Percentiles rank a stretch among this genome's conserved stretches.
phyloP scores from a whole-genome alignment of 2,329 filamentous ascomycete genomes.

The Trichoderma lentiforme region DNA sequence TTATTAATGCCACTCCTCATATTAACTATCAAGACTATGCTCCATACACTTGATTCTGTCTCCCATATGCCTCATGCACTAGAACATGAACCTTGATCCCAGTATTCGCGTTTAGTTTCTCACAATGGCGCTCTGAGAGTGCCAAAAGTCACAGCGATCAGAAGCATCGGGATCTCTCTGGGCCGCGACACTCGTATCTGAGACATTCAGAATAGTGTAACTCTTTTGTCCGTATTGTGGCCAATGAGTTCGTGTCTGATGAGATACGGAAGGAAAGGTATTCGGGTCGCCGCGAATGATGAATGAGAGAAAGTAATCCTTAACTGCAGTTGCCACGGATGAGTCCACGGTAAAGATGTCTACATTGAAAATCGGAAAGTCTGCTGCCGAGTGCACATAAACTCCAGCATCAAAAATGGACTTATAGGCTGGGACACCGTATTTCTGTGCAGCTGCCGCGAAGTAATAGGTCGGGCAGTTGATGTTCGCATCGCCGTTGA shows the following conservation, averaged over 20 bases:
- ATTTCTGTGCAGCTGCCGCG: no score
- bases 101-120: background rate
- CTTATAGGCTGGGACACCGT: no score
- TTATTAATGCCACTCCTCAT: background rate
- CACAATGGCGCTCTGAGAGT: background rate
- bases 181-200: background rate
- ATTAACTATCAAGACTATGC: background rate
- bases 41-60: background rate
- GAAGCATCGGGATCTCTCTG: background rate
- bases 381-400: background rate
- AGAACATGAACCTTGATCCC: background rate
- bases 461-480: no score
- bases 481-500: background rate
- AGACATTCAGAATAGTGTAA: background rate
- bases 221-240: background rate
- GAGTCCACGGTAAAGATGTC: background rate
- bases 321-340: background rate
- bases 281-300: background rate
- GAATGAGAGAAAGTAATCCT: background rate
- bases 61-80: background rate
- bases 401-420: no score
- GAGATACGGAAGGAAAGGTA: background rate
- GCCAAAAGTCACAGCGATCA: background rate
- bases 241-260: background rate
- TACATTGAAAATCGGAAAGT: background rate